A percentile compares a stretch with the other conserved stretches of the same genome.
phyloP scores from a whole-genome alignment of 805 yeast genomes.

The Monosporozyma servazzii region DNA sequence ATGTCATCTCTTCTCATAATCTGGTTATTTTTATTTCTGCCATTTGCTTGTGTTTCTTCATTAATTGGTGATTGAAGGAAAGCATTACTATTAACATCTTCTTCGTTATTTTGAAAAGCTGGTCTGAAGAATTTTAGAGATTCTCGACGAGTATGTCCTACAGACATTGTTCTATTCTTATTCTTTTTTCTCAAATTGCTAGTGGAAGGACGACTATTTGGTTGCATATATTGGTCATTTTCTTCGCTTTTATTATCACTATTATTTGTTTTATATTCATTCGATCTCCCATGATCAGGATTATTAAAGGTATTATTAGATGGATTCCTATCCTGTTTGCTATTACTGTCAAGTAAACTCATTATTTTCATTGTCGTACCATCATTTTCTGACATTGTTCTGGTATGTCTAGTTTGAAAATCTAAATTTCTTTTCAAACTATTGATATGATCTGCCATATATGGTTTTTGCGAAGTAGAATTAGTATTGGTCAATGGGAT shows the following conservation, averaged over 20 bases:
- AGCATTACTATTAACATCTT: constrained; percentile 13
- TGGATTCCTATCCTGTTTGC: neutral
- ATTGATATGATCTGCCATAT: neutral
- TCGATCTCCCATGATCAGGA: neutral
- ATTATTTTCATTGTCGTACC: neutral
- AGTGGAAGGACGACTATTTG: neutral
- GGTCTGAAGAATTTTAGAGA: constrained; percentile 33
- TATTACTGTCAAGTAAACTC: neutral
- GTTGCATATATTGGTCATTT: neutral
- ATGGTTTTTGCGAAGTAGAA: neutral
- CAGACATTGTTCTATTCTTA: constrained; percentile 57
- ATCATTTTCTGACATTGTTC: constrained; percentile 3
- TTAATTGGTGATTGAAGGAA: constrained; percentile 22
- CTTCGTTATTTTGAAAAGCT: constrained; percentile 13
- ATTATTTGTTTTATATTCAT: neutral
- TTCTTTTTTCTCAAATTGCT: neutral
- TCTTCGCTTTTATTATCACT: neutral
- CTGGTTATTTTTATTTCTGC: neutral
- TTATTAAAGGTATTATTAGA: neutral
- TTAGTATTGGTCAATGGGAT: constrained; percentile 10
- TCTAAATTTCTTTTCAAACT: neutral
- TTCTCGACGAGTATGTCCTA: constrained; percentile 56
- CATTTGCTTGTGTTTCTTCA: constrained; percentile 28
- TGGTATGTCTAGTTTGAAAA: neutral
- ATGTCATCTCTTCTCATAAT: neutral